Conservation (phyloP, 495 filamentous ascomycete species). For the Alectoria sarmentosa region DNA sequence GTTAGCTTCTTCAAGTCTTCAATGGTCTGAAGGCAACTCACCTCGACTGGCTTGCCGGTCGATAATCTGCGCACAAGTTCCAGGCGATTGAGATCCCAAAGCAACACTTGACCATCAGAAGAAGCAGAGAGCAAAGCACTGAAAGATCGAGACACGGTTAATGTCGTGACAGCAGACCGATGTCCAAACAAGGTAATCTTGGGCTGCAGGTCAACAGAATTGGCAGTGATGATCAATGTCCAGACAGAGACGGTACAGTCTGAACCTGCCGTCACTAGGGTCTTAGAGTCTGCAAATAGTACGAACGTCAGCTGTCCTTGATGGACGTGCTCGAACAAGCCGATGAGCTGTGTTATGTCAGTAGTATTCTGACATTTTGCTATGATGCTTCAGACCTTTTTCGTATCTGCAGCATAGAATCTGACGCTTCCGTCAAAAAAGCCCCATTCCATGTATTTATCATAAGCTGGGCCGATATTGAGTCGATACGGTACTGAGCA, state of each 20-base stretch:
- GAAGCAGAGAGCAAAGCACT: slow-evolving; percentile 77
- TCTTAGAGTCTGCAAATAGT: slow-evolving; percentile 79
- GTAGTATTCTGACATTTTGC: slow-evolving; percentile 1
- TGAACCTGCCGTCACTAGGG: slow-evolving; percentile 80
- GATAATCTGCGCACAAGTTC: slow-evolving; percentile 76
- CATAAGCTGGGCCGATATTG: slow-evolving; percentile 78
- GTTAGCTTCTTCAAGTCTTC: slow-evolving; percentile 2
- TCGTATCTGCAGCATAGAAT: slow-evolving; percentile 75
- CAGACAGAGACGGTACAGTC: slow-evolving; percentile 89
- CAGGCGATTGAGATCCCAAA: slow-evolving; percentile 91
- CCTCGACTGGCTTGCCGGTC: slow-evolving; percentile 43
- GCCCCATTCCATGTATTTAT: slow-evolving; percentile 94
- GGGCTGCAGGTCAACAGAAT: slow-evolving; percentile 73
- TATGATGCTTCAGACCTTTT: slow-evolving; percentile 41
- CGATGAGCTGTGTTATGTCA: slow-evolving; percentile 45
- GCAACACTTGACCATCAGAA: slow-evolving; percentile 68
- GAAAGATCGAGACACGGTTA: slow-evolving; percentile 82
- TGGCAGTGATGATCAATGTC: slow-evolving; percentile 54
- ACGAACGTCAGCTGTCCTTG: slow-evolving; percentile 77
- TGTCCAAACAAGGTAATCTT: slow-evolving; percentile 82
- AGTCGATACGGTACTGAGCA: slow-evolving; percentile 76
- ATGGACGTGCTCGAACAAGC: slow-evolving; percentile 89
- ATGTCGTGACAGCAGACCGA: slow-evolving; percentile 65
- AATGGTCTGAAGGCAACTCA: slow-evolving; percentile 25
- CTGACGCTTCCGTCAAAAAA: slow-evolving; percentile 88